Evolutionary conservation across 805 yeast species (phyloP).

Genomic region (Saccharomycopsis babjevae): DNA sequence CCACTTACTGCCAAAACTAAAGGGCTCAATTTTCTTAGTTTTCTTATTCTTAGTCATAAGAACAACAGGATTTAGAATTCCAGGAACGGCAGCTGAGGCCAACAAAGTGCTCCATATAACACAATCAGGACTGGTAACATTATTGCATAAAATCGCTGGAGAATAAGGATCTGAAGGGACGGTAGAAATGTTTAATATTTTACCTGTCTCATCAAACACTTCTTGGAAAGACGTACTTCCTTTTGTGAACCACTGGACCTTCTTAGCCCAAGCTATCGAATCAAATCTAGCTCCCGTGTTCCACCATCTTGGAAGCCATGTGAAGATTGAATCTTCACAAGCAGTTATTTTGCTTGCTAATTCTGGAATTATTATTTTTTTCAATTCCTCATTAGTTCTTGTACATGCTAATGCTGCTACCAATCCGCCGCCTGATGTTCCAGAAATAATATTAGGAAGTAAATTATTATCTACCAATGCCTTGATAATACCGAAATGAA

Average conservation of each 20-base stretch:
- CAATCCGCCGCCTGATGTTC: conserved; percentile 76
- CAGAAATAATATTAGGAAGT: conserved; percentile 60
- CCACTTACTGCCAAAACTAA: conserved; percentile 67
- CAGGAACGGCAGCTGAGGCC: conserved; percentile 79
- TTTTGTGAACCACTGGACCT: conserved; percentile 56
- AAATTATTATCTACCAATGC: conserved; percentile 59
- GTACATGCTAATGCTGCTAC: conserved; percentile 66
- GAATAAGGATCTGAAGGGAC: conserved; percentile 78
- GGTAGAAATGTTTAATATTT: conserved; percentile 60
- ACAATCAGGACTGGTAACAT: conserved; percentile 69
- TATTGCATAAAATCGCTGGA: conserved; percentile 69
- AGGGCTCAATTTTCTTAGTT: conserved; percentile 40
- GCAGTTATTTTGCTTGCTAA: conserved; percentile 58
- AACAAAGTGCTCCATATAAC: conserved; percentile 71
- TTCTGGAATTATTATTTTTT: conserved; percentile 45
- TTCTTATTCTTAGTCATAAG: conserved; percentile 53
- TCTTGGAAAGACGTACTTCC: conserved; percentile 69
- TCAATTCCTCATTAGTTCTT: conserved; percentile 57
- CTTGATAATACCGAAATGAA: conserved; percentile 67
- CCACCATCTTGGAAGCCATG: conserved; percentile 58
- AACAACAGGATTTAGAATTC: conserved; percentile 69
- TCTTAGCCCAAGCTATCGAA: conserved; percentile 62
- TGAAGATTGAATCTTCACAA: conserved; percentile 50
- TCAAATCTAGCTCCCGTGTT: conserved; percentile 73
- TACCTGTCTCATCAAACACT: conserved; percentile 58